Evolutionary conservation across 352 stramenopile species (phyloP), one percentile per base, ranked within the genome.

Genomic region (Globisporangium ultimum): DNA sequence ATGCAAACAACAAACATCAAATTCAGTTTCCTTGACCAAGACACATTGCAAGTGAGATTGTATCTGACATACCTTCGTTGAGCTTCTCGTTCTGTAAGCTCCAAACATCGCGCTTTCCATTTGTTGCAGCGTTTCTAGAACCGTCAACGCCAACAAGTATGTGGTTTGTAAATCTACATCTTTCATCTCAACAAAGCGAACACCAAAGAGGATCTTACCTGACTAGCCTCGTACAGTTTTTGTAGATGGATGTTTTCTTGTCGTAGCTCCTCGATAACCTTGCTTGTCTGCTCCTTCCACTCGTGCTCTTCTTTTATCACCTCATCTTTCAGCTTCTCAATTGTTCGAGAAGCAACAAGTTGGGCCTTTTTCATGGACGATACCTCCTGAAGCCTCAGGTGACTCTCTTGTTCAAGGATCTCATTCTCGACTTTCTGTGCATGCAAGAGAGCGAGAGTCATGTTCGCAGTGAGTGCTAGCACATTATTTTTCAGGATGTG

Each of bases 391-490:
- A 89, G 58, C 1, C 71, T 76, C 48, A 89, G 55, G 18, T 87
- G 68, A 36, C 77, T 89, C 59, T 88, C 78, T 32, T 88, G 80
- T 45, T 88, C 78, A 14, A 91, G 58, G 18, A 91, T 81, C 38
- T 89, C 82, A 38, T 91, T 89, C 45, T 88, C 78, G 13, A 87
- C 71, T 88, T 88, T 88, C 82, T 91, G 51, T 24, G 28, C 28
- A 10, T 36, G 28, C 28, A 36, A 61, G 21, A 9, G 12, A 55
- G 18, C 10, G 18, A 34, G 10, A 12, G 0, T 32, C 40, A 38
- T 3, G 32, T 14, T n/a, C 2, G n/a, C 21, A 18, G 21, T 42
- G 18, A 21, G 13, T 13, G 24, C 17, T 14, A 12, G 24, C n/a
- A 24, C 21, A 28, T 40, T 40, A 13, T 38, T 4, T 50, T 18